These are phyloP conservation scores for Salix caprea DNA, from an alignment of 345 rosid species.

Conservation along the genomic window DNA sequence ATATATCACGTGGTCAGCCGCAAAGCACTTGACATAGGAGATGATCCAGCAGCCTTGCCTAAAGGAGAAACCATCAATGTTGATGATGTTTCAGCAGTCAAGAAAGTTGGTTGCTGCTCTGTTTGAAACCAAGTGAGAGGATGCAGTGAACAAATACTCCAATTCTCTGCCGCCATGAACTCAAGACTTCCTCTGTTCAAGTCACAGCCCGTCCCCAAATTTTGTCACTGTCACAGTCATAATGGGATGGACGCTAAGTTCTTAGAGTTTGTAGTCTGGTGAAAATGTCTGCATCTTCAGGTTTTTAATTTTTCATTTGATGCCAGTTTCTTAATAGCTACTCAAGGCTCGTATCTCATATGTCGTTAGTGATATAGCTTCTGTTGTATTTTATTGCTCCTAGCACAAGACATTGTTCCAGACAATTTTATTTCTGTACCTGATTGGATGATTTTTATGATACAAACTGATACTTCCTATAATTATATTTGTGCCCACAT, in stretches of 20 bases:
- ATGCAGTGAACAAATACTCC: background rate
- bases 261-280: background rate
- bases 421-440: background rate
- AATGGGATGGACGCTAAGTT: background rate
- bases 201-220: background rate
- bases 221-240: background rate
- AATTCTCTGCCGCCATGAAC: background rate
- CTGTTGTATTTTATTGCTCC: background rate
- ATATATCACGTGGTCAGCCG: slow-evolving; percentile 72
- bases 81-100: slow-evolving; percentile 70
- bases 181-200: background rate
- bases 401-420: slow-evolving; percentile 3
- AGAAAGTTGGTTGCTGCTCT: slow-evolving; percentile 76
- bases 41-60: slow-evolving; percentile 78
- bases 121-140: slow-evolving; percentile 11
- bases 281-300: slow-evolving; percentile 3
- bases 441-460: background rate
- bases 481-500: too few relatives aligned
- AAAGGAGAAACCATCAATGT: slow-evolving; percentile 74
- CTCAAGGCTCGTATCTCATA: background rate
- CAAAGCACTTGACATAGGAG: slow-evolving; percentile 77
- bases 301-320: background rate
- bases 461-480: background rate
- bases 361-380: slow-evolving; percentile 5
- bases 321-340: background rate